phyloP scores from a whole-genome alignment of 768 basidiomycete species.

The Pluteus cervinus region DNA sequence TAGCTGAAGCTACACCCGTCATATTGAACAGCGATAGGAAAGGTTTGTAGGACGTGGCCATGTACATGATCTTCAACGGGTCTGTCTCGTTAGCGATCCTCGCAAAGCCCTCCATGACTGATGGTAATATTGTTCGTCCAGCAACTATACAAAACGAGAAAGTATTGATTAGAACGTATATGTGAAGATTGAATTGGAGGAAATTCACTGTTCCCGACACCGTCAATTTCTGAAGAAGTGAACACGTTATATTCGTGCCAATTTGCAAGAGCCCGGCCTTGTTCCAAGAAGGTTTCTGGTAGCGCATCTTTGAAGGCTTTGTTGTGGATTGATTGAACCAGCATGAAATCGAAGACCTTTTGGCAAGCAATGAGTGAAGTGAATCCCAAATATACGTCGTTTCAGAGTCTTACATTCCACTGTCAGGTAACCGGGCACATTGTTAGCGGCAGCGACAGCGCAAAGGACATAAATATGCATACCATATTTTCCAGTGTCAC shows the following conservation, averaged over 20 bases:
- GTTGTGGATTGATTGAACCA: slow-evolving; percentile 66
- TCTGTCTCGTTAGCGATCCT: slow-evolving; percentile 43
- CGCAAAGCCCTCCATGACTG: slow-evolving; percentile 47
- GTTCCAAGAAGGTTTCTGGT: slow-evolving; percentile 43
- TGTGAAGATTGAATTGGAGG: neutral
- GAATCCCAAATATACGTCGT: neutral
- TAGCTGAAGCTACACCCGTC: slow-evolving; percentile 47
- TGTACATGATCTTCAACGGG: slow-evolving; percentile 51
- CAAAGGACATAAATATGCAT: slow-evolving; percentile 10
- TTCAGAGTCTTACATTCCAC: slow-evolving; percentile 29
- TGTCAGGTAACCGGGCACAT: slow-evolving; percentile 9
- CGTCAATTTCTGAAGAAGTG: slow-evolving; percentile 38
- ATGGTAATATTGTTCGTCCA: slow-evolving; percentile 56
- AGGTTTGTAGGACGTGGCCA: slow-evolving; percentile 70
- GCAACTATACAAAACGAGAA: slow-evolving; percentile 42
- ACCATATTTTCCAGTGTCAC: slow-evolving; percentile 58
- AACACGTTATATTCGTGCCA: slow-evolving; percentile 73
- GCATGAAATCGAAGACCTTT: slow-evolving; percentile 69
- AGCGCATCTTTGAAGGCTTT: slow-evolving; percentile 40
- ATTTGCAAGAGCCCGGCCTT: slow-evolving; percentile 58
- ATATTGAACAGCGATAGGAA: slow-evolving; percentile 76
- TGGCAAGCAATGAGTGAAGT: neutral
- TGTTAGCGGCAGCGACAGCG: neutral
- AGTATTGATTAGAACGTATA: neutral
- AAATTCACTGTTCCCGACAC: slow-evolving; percentile 59